Evolutionary conservation across 2,329 filamentous ascomycete species (phyloP), one percentile per base, ranked within the genome.

Genomic region (Orbilia quercus): DNA sequence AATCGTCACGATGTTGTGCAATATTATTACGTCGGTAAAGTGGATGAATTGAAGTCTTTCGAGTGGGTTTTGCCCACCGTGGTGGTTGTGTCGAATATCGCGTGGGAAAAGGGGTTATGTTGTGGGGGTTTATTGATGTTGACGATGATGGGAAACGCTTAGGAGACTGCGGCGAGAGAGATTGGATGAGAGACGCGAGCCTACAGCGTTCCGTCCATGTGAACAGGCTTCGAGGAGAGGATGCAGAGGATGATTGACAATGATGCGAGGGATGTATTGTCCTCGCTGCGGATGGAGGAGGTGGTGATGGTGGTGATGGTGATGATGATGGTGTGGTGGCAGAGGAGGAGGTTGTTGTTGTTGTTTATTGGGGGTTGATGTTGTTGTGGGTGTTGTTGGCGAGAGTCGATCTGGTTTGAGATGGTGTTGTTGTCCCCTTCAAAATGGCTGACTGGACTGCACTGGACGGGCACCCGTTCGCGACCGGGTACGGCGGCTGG

Each of bases 101-200:
- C 69, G 69, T 66, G 48, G 14, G 48, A 66, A 73, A 73, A 62
- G 59, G 69, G 69, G 54, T n/a, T n/a, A n/a, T n/a, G 44, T 48
- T 44, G 47, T 28, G 22, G 44, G 54, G n/a, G n/a, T n/a, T n/a
- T n/a, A n/a, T n/a, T n/a, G n/a, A n/a, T n/a, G n/a, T n/a, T n/a
- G n/a, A 50, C 44, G 59, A 50, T 51, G 59, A 55, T 64, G 45
- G n/a, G 59, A 66, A 73, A 66, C 60, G 69, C 55, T 48, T 31
- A n/a, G 48, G 53, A 54, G 22, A 58, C 38, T 16, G 40, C 22
- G 44, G 47, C 44, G 38, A 42, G 34, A 25, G 51, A 50, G 66
- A 45, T 25, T 45, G 53, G 14, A 36, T 31, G 44, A 60, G n/a
- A n/a, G n/a, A 50, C 40, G 40, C 50, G 25, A 18, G 44, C 67